phyloP scores from a whole-genome alignment of 164 flowering plant species.

The Nymphaea thermarum region DNA sequence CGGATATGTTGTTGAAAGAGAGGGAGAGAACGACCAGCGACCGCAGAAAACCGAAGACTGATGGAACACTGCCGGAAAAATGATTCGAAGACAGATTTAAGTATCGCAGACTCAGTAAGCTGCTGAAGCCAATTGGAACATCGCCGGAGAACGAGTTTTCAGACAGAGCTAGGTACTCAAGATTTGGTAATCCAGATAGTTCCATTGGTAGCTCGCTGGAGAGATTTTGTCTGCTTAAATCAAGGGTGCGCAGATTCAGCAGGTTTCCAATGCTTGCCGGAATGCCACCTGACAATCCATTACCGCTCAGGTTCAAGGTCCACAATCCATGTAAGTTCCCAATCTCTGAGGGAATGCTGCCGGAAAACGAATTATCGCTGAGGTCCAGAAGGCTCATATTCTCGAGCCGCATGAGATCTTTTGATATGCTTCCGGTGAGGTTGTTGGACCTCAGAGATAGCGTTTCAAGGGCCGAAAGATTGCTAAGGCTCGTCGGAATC shows the following conservation, averaged over 20 bases:
- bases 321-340: constrained; percentile 29
- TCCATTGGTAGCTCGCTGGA: constrained; percentile 56
- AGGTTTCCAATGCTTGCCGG: constrained; percentile 43
- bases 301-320: constrained; percentile 45
- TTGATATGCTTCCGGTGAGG: constrained; percentile 39
- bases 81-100: constrained; percentile 46
- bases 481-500: constrained; percentile 29
- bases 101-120: constrained; percentile 31
- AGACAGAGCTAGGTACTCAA: constrained; percentile 40
- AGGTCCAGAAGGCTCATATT: constrained; percentile 40
- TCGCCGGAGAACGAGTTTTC: constrained; percentile 44
- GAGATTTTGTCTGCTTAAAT: constrained; percentile 52
- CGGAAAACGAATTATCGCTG: constrained; percentile 37
- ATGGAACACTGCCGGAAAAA: constrained; percentile 44
- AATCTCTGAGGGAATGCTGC: constrained; percentile 23
- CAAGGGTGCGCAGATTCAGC: constrained; percentile 33
- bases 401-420: constrained; percentile 29
- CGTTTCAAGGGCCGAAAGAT: constrained; percentile 21
- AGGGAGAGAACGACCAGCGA: constrained; percentile 37
- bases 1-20: constrained; percentile 30
- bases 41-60: constrained; percentile 38
- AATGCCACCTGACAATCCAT: constrained; percentile 45
- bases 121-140: constrained; percentile 69
- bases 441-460: constrained; percentile 40
- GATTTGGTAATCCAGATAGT: constrained; percentile 54